phyloP scores from a whole-genome alignment of 345 rosid species.

The Eucalyptus marginata region DNA sequence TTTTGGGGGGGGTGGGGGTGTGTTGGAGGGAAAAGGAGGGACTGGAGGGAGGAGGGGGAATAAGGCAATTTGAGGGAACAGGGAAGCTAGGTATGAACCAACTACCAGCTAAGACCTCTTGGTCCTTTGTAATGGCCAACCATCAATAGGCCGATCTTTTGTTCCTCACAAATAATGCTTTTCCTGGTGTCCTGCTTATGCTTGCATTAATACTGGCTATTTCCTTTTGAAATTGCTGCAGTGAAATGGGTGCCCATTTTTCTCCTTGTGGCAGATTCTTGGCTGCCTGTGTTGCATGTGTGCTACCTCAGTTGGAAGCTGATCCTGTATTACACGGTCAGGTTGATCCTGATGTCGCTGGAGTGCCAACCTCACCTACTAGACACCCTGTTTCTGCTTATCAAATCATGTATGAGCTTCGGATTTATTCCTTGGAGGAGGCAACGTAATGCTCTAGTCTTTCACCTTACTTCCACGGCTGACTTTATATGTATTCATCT shows the following conservation, averaged over 20 bases:
- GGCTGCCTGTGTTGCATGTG: constrained; percentile 95
- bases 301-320: constrained; percentile 72
- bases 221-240: constrained; percentile 11
- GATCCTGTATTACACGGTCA: constrained; percentile 63
- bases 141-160: background rate
- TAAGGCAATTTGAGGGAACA: background rate
- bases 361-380: constrained; percentile 82
- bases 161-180: background rate
- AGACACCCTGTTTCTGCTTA: constrained; percentile 89
- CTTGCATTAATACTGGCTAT: background rate
- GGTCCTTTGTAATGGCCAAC: background rate
- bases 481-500: background rate
- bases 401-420: constrained; percentile 94
- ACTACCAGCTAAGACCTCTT: background rate
- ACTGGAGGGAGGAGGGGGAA: background rate
- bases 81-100: background rate
- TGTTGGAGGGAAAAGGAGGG: background rate
- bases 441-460: constrained; percentile 53
- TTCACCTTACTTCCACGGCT: background rate
- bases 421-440: constrained; percentile 88
- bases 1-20: no score
- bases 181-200: background rate
- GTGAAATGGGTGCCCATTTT: constrained; percentile 99
- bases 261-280: constrained; percentile 96
- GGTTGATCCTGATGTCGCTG: constrained; percentile 45